Percentiles rank a stretch among this genome's conserved stretches.
Conservation (phyloP, 306 rosid genomes). For the Vigna reflexopilosa region DNA sequence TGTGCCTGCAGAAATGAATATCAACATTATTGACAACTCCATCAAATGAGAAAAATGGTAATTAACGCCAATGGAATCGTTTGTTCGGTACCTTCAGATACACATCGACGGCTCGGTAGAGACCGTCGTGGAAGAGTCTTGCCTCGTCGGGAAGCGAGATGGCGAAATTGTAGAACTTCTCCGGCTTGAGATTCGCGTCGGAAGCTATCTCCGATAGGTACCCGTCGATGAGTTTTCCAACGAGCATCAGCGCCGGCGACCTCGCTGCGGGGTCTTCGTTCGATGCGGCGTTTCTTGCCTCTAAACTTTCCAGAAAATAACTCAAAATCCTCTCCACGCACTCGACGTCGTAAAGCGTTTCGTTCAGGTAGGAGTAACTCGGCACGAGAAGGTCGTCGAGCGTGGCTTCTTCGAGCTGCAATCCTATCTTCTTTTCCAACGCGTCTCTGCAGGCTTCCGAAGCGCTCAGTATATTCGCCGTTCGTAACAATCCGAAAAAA, state of each 20-base stretch:
- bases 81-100: constrained; percentile 76
- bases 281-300: constrained; percentile 44
- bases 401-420: constrained; percentile 85
- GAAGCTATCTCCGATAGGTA: constrained; percentile 93
- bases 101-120: constrained; percentile 90
- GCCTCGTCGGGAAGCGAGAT: constrained; percentile 84
- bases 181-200: constrained; percentile 80
- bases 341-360: constrained; percentile 87
- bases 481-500: constrained; percentile 75
- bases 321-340: constrained; percentile 79
- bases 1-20: constrained; percentile 66
- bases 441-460: constrained; percentile 68
- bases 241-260: constrained; percentile 74
- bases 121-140: constrained; percentile 92
- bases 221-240: constrained; percentile 86
- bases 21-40: background rate
- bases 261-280: constrained; percentile 35
- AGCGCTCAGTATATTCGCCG: constrained; percentile 79
- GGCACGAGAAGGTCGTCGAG: constrained; percentile 92
- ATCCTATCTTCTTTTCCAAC: constrained; percentile 89
- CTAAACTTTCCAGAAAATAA: constrained; percentile 59
- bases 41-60: background rate
- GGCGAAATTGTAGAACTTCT: constrained; percentile 69
- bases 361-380: constrained; percentile 89
- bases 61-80: background rate